Conservation (phyloP, 805 yeast species). For the Ogataea neopini region DNA sequence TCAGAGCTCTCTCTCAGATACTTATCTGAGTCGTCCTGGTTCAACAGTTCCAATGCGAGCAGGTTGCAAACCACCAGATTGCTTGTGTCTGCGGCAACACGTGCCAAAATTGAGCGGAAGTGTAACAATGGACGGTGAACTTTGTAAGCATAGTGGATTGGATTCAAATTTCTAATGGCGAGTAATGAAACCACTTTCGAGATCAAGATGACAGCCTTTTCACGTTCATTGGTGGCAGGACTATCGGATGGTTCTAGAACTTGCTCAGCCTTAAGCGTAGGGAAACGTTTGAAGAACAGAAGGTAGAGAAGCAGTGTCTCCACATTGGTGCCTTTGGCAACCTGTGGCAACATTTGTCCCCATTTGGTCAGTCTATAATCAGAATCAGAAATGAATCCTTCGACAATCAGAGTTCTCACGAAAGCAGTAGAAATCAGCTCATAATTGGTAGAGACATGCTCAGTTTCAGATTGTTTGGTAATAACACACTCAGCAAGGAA, state of each 20-base stretch:
- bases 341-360: slow-evolving; percentile 49
- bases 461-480: slow-evolving; percentile 17
- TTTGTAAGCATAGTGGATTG: slow-evolving; percentile 65
- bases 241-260: slow-evolving; percentile 36
- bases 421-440: slow-evolving; percentile 61
- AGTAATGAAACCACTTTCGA: slow-evolving; percentile 51
- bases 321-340: slow-evolving; percentile 30
- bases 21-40: slow-evolving; percentile 58
- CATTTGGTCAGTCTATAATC: slow-evolving; percentile 47
- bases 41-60: slow-evolving; percentile 49
- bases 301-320: slow-evolving; percentile 50
- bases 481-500: slow-evolving; percentile 29
- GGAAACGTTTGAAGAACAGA: slow-evolving; percentile 41
- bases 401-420: slow-evolving; percentile 52
- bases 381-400: slow-evolving; percentile 48
- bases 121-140: slow-evolving; percentile 65
- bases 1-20: slow-evolving; percentile 41
- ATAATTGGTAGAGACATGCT: slow-evolving; percentile 41
- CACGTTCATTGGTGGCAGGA: slow-evolving; percentile 41
- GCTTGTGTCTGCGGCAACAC: slow-evolving; percentile 49
- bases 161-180: slow-evolving; percentile 47
- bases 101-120: slow-evolving; percentile 64
- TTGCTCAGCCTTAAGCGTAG: slow-evolving; percentile 43
- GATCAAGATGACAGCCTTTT: slow-evolving; percentile 40
- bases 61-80: slow-evolving; percentile 55